Conservation (phyloP, 139 green algal genomes). For the Klebsormidium nitens region DNA sequence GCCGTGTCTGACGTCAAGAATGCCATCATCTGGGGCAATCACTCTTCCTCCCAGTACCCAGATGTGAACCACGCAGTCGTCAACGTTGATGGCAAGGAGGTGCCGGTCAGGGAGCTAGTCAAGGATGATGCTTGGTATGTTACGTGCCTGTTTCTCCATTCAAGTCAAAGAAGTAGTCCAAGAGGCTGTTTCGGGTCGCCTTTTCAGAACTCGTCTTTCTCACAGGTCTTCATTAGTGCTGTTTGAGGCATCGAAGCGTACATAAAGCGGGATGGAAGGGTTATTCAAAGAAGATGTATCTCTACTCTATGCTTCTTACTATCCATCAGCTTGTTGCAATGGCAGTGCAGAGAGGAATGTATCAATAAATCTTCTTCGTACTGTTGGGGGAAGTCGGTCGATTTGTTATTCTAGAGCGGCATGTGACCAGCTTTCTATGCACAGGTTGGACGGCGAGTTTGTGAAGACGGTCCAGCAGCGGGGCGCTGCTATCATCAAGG, state of each 20-base stretch:
- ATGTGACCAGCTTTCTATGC: no score
- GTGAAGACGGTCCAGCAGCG: slow-evolving; percentile 83
- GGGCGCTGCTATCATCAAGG: slow-evolving; percentile 90
- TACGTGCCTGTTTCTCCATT: no score
- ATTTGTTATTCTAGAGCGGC: no score
- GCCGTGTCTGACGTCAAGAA: slow-evolving; percentile 77
- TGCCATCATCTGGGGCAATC: slow-evolving; percentile 97
- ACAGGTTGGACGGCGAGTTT: slow-evolving; percentile 79
- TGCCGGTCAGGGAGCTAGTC: slow-evolving; percentile 57
- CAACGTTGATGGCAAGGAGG: slow-evolving; percentile 48
- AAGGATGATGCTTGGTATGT: slow-evolving; percentile 43
- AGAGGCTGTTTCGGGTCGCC: no score
- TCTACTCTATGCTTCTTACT: no score
- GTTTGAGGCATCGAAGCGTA: not conserved
- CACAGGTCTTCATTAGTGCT: no score
- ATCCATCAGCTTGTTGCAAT: no score
- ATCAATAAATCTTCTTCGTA: no score
- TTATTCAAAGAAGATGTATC: not conserved
- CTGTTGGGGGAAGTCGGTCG: no score
- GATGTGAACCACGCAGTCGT: slow-evolving; percentile 84
- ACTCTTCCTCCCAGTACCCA: slow-evolving; percentile 88
- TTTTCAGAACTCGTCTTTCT: no score
- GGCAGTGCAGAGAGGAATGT: no score
- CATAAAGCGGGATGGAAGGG: not conserved
- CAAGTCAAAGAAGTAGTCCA: no score